These are phyloP conservation scores for Aspergillus arachidicola DNA, from an alignment of 2,329 filamentous ascomycete genomes.

Conservation along the genomic window DNA sequence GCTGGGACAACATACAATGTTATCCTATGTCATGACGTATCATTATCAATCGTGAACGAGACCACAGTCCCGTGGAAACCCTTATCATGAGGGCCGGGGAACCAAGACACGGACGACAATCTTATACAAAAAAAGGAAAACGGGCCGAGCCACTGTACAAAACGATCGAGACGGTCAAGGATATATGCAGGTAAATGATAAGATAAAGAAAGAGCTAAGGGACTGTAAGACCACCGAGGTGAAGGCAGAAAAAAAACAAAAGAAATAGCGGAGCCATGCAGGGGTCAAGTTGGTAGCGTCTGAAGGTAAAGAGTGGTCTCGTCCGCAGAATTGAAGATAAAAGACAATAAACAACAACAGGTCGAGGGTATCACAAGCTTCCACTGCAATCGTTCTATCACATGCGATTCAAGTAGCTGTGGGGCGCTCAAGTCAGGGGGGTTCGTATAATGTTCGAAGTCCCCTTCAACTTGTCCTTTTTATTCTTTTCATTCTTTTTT, in stretches of 20 bases:
- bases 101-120: constrained; percentile 9
- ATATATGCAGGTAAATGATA: constrained; percentile 16
- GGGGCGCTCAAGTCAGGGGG: not conserved
- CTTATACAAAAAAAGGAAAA: constrained; percentile 13
- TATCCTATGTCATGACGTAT: constrained; percentile 23
- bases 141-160: constrained; percentile 18
- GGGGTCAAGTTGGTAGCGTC: constrained; percentile 2
- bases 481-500: not conserved
- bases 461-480: not conserved
- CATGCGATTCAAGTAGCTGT: constrained; percentile 1
- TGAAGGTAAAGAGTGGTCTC: not conserved
- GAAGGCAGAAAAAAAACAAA: constrained; percentile 8
- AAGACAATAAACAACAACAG: constrained; percentile 1
- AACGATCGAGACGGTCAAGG: constrained; percentile 1
- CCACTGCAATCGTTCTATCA: not conserved
- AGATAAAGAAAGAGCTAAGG: constrained; percentile 5
- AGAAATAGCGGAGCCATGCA: constrained; percentile 11
- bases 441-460: not conserved
- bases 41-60: constrained; percentile 22
- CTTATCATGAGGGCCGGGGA: not conserved
- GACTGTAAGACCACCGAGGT: constrained; percentile 13
- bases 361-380: constrained; percentile 7
- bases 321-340: not conserved
- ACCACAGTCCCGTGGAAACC: constrained; percentile 5
- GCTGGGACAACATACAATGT: constrained; percentile 12